These are phyloP conservation scores for Leccinum pachyderme DNA, from an alignment of 1,284 basidiomycete species.

Conservation along the genomic window DNA sequence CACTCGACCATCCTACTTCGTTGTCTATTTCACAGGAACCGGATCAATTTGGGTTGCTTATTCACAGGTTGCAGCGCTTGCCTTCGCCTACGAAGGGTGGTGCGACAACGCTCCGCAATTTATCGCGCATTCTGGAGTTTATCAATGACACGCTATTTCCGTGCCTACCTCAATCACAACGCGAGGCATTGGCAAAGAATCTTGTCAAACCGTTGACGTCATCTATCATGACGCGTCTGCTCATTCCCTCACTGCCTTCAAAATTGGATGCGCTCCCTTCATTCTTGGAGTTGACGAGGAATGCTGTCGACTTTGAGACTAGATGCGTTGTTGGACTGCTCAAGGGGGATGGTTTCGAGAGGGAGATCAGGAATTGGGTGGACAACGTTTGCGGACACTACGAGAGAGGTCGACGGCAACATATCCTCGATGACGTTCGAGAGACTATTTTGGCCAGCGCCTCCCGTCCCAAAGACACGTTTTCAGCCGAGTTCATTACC, in stretches of 20 bases:
- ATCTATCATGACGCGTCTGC: slow-evolving; percentile 60
- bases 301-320: slow-evolving; percentile 63
- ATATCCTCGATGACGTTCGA: slow-evolving; percentile 59
- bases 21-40: slow-evolving; percentile 38
- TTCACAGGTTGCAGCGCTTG: slow-evolving; percentile 45
- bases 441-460: slow-evolving; percentile 41
- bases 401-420: slow-evolving; percentile 63
- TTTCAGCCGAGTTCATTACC: slow-evolving; percentile 37
- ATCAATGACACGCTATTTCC: slow-evolving; percentile 53
- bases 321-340: slow-evolving; percentile 49
- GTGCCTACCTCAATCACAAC: slow-evolving; percentile 48
- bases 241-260: slow-evolving; percentile 66
- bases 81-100: slow-evolving; percentile 45
- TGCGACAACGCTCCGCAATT: slow-evolving; percentile 44
- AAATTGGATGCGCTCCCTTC: slow-evolving; percentile 53
- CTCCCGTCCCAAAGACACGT: slow-evolving; percentile 28
- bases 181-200: slow-evolving; percentile 45
- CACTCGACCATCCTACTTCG: slow-evolving; percentile 52
- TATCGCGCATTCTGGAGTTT: slow-evolving; percentile 56
- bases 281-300: slow-evolving; percentile 57
- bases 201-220: slow-evolving; percentile 57
- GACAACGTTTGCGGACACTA: slow-evolving; percentile 66
- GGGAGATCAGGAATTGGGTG: slow-evolving; percentile 59
- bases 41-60: slow-evolving; percentile 28
- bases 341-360: slow-evolving; percentile 48